Base-by-base conservation (phyloP, 2,329 filamentous ascomycete genomes). In the Berkeleyomyces rouxiae region DNA sequence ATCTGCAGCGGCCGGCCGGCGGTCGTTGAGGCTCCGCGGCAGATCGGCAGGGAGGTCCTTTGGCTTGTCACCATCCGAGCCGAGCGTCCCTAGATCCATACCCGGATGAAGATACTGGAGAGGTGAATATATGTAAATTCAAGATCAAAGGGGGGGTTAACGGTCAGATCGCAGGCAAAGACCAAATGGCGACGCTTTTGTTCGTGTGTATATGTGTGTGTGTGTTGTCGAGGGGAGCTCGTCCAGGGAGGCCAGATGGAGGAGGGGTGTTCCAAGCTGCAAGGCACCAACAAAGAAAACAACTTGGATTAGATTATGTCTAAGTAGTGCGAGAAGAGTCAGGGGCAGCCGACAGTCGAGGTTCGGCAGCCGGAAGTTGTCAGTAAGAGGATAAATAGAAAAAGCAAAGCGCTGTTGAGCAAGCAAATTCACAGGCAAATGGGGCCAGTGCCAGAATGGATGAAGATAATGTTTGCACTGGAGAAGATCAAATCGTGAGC, bases 1-100 rank as follows among this genome's bases (percentile, higher is more conserved):
- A 4, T 85, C 83, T 57, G 77, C 78, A 3, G 84, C 81, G 42
- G 87, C 81, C 69, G 79, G 79, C 68, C 85, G 82, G 65, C 93
- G 84, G 76, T 99, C 93, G 73, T 99, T 87, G 62, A 99, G 82
- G 10, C 91, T 96, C 67, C 82, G 93, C 9, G 93, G 93, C 43
- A 99, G 82, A 74, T 99, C 93, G 67, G 82, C 76, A 47, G 93
- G 93, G 59, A 97, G 82, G 65, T 72, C 67, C 65, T 76, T 76
- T 65, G 79, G 75, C 72, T 75, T 77, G 65, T 74, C 72, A 66
- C 71, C 72, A 70, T 55, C 51, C 39, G 71, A 73, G 68, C 70
- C 73, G 69, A 74, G 72, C 70, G 78, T 78, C 72, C 77, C 79
- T 70, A 80, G 74, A 76, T 85, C 82, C 82, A 85, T 85, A 72